Percentiles rank a stretch among this genome's conserved stretches.
phyloP scores from a whole-genome alignment of 2,329 filamentous ascomycete species.

The Fragosphaeria purpurea region DNA sequence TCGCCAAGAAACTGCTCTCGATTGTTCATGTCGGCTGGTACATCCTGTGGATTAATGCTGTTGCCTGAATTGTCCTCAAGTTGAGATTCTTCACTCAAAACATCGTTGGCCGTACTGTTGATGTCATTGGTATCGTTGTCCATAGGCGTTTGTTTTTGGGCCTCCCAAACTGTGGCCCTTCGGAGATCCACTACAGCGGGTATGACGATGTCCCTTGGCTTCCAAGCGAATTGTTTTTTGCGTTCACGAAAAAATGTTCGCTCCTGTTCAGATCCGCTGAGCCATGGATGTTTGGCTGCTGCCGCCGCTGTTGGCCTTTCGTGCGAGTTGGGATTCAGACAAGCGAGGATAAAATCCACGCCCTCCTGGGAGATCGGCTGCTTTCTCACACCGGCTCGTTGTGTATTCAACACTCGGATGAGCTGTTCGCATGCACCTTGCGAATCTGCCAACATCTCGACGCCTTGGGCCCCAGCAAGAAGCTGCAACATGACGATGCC shows the following conservation, averaged over 20 bases:
- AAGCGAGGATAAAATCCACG: constrained; percentile 9
- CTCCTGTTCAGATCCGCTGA: constrained; percentile 4
- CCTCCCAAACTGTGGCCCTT: too few relatives aligned
- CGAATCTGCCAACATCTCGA: constrained; percentile 11
- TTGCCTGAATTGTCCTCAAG: too few relatives aligned
- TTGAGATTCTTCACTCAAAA: too few relatives aligned
- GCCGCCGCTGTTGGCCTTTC: constrained; percentile 6
- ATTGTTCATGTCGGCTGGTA: too few relatives aligned
- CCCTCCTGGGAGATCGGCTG: constrained; percentile 7
- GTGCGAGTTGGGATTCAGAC: constrained; percentile 6
- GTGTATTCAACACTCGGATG: too few relatives aligned
- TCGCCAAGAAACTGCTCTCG: too few relatives aligned
- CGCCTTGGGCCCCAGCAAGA: constrained; percentile 14
- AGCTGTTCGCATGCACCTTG: too few relatives aligned
- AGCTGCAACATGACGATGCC: constrained; percentile 34
- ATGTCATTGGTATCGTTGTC: too few relatives aligned
- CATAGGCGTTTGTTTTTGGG: too few relatives aligned
- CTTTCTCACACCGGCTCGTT: neutral
- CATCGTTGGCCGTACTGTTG: too few relatives aligned
- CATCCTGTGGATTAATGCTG: too few relatives aligned
- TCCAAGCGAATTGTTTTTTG: constrained; percentile 7
- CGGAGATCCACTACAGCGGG: constrained; percentile 9
- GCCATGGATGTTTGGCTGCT: constrained; percentile 9
- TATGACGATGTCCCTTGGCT: constrained; percentile 10
- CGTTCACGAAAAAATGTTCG: constrained; percentile 5